Conservation (phyloP, 441 rosid genomes). For the Raphanus hybrid region DNA sequence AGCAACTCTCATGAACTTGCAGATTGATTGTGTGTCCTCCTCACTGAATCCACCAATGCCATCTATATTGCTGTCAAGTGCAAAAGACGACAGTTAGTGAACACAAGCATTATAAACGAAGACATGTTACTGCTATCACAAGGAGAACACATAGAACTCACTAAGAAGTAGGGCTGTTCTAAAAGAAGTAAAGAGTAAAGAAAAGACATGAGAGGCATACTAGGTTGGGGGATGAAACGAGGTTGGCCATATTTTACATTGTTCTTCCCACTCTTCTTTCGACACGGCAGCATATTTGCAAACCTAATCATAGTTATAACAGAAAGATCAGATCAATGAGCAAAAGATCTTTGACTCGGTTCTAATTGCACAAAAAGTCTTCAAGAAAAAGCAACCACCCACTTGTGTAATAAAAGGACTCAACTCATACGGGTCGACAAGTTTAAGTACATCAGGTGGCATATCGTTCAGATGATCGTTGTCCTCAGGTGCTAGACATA, state of each 20-base stretch:
- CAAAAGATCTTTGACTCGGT: background rate
- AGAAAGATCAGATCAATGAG: conserved; percentile 9
- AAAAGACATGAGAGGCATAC: conserved; percentile 49
- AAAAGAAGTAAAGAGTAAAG: background rate
- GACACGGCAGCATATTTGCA: conserved; percentile 75
- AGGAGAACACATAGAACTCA: background rate
- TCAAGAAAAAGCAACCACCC: conserved; percentile 55
- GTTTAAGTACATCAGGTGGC: conserved; percentile 59
- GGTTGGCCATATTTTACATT: conserved; percentile 92
- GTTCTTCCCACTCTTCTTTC: conserved; percentile 90
- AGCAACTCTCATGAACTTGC: conserved; percentile 65
- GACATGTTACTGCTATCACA: conserved; percentile 18
- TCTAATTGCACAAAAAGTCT: background rate
- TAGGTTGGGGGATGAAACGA: conserved; percentile 91
- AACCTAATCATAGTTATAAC: conserved; percentile 50
- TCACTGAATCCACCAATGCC: conserved; percentile 84
- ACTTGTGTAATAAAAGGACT: conserved; percentile 81
- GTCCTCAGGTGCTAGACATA: conserved; percentile 62
- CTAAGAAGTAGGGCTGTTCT: background rate
- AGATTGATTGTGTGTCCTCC: conserved; percentile 58
- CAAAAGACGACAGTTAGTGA: background rate
- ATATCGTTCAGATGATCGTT: conserved; percentile 45
- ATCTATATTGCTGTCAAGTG: conserved; percentile 67
- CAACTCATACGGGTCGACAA: conserved; percentile 68
- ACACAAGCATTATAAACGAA: background rate